These are phyloP conservation scores for Leccinum uliginosum DNA, from an alignment of 768 basidiomycete species.

Conservation along the genomic window DNA sequence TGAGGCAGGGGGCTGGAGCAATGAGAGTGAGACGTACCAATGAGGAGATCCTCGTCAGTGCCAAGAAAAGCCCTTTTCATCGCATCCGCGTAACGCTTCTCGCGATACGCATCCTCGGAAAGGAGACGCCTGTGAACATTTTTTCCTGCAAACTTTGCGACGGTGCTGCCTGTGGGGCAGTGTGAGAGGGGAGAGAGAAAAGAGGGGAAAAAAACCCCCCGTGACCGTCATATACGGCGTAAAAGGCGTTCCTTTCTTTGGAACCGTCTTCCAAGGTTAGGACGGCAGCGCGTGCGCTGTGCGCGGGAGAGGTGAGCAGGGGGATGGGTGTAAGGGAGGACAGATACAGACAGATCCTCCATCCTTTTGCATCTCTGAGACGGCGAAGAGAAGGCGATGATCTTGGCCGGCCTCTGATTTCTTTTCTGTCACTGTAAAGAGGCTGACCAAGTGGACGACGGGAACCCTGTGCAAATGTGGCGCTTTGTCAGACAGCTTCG, in stretches of 20 bases:
- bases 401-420: conserved; percentile 68
- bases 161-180: conserved; percentile 57
- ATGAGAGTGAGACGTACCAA: conserved; percentile 46
- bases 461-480: no score
- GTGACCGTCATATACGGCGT: conserved; percentile 98
- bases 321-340: not conserved
- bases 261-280: conserved; percentile 58
- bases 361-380: conserved; percentile 99
- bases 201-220: conserved; percentile 51
- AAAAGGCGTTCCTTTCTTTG: conserved; percentile 66
- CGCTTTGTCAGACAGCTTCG: no score
- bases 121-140: conserved; percentile 77
- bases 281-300: conserved; percentile 80
- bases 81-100: conserved; percentile 67
- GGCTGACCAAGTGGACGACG: no score
- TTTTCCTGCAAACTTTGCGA: conserved; percentile 84
- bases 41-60: conserved; percentile 90
- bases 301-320: not conserved
- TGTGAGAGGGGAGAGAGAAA: not conserved
- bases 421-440: conserved; percentile 70
- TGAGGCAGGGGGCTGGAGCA: not conserved
- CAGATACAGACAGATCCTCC: conserved; percentile 85
- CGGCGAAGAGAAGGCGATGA: conserved; percentile 65
- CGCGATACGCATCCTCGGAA: conserved; percentile 66
- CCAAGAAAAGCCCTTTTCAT: conserved; percentile 88